Percentiles rank a stretch among this genome's conserved stretches.
phyloP scores from a whole-genome alignment of 495 filamentous ascomycete genomes.

The Xylaria scruposa region DNA sequence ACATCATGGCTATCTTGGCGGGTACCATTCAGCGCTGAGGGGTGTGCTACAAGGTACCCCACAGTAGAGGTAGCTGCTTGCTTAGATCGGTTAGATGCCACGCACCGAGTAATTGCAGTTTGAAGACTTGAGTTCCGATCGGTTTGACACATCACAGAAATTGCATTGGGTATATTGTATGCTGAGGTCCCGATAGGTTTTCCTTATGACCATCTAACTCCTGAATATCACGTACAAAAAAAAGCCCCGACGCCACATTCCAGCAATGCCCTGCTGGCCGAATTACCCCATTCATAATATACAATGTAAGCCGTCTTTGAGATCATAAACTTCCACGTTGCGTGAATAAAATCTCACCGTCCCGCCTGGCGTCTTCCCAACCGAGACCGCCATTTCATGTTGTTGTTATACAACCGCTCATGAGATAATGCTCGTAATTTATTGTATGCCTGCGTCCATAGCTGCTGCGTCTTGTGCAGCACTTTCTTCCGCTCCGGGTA shows the following conservation, averaged over 20 bases:
- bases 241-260: conserved; percentile 4
- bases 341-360: not conserved
- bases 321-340: conserved; percentile 14
- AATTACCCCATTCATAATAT: conserved; percentile 21
- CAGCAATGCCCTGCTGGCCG: conserved; percentile 1
- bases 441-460: conserved; percentile 24
- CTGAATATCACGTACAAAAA: conserved; percentile 26
- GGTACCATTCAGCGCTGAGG: not conserved
- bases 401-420: not conserved
- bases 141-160: conserved; percentile 27
- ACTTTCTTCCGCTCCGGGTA: conserved; percentile 60
- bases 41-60: not conserved
- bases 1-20: not conserved
- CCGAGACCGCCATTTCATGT: not conserved
- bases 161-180: conserved; percentile 32
- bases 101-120: not conserved
- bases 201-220: conserved; percentile 28
- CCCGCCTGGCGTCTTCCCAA: not conserved
- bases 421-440: not conserved
- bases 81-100: not conserved
- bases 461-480: conserved; percentile 31
- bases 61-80: not conserved
- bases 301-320: conserved; percentile 26
- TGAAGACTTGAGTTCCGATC: not conserved
- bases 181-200: conserved; percentile 24